Evolutionary conservation across 208 protist species (phyloP), one percentile per base, ranked within the genome.

Genomic region (Wallacemonas sp.): DNA sequence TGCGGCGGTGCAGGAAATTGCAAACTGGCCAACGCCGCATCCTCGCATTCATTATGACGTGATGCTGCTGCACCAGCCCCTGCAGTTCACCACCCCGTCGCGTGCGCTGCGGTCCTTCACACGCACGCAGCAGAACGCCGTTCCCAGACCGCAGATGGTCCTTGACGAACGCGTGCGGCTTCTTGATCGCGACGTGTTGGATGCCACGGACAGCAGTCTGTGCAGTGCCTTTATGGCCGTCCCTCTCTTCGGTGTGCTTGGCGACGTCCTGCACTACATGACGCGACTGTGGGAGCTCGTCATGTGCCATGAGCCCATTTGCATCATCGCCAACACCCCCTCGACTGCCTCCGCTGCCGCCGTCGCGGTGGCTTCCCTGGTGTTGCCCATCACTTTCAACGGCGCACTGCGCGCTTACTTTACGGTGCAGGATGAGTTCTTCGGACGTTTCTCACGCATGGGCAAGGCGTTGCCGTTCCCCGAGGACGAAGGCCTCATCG

Each of bases 261-360:
- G 75, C 17, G 69, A 81, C 34, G 82, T 91, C 39, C 60, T 96
- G 62, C 75, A 78, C 31, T 69, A 96, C 64, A 68, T 96, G 26
- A 96, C 90, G 22, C 79, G 78, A 46, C 47, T 93, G 11, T 96
- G 90, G 87, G 86, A 96, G 68, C 70, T 96, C 19, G 44, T 96
- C 24, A 77, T 96, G 15, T 79, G 74, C 19, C 84, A 96, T 70
- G 84, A 93, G 72, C 74, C 84, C 27, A 49, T 96, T 21, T 79
- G 93, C 63, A 84, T 96, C 34, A 68, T 91, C 24, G 88, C 79
- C 67, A 93, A 88, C 69, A 90, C 86, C 8, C 83, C 90, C n/a
- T 86, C 75, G 15, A 84, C 75, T 56, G 87, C 86, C 46, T 84
- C 86, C 21, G 86, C 82, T 11, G 71, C 66, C 1, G 86, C 86